Percentiles rank a stretch among this genome's conserved stretches.
Evolutionary conservation across 2,329 filamentous ascomycete species (phyloP).

Genomic region (Neocatenulostroma microsporum): DNA sequence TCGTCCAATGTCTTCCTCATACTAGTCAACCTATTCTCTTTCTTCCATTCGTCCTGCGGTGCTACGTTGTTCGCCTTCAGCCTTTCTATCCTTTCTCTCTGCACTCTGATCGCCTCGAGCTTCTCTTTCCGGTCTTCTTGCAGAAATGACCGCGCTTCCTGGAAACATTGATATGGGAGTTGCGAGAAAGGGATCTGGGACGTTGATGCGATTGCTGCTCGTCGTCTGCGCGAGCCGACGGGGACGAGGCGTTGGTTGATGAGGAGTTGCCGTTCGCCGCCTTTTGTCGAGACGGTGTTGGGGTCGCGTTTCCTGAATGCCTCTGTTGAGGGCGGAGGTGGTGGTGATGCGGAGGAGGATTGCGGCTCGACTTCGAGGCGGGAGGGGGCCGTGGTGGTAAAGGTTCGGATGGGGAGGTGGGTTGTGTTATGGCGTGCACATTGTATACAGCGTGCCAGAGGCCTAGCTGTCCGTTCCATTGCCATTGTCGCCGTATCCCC

Average conservation of each 20-base stretch:
- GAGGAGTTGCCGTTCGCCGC: constrained; percentile 61
- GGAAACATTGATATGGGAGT: constrained; percentile 94
- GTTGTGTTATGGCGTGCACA: constrained; percentile 21
- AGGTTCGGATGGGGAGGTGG: constrained; percentile 34
- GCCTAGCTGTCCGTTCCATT: constrained; percentile 29
- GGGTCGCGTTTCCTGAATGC: constrained; percentile 4
- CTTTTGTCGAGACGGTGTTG: constrained; percentile 48
- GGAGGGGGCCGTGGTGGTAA: constrained; percentile 40
- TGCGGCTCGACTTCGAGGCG: constrained; percentile 40
- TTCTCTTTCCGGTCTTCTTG: constrained; percentile 74
- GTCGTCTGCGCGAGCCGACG: constrained; percentile 76
- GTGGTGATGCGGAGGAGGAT: constrained; percentile 17
- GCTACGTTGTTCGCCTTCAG: constrained; percentile 46
- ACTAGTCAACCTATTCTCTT: constrained; percentile 59
- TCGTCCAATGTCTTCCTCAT: constrained; percentile 66
- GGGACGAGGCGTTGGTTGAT: constrained; percentile 53
- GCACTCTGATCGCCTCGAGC: constrained; percentile 60
- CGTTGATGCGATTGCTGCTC: constrained; percentile 44
- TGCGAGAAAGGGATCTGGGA: constrained; percentile 76
- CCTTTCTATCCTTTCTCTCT: constrained; percentile 60
- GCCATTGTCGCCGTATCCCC: too few species aligned
- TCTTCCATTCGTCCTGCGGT: constrained; percentile 31
- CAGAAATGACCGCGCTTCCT: constrained; percentile 82
- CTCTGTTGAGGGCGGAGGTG: constrained; percentile 30
- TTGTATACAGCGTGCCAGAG: constrained; percentile 21